Base-by-base conservation (phyloP, 176 grass and related monocot species). In the Musa acuminata region DNA sequence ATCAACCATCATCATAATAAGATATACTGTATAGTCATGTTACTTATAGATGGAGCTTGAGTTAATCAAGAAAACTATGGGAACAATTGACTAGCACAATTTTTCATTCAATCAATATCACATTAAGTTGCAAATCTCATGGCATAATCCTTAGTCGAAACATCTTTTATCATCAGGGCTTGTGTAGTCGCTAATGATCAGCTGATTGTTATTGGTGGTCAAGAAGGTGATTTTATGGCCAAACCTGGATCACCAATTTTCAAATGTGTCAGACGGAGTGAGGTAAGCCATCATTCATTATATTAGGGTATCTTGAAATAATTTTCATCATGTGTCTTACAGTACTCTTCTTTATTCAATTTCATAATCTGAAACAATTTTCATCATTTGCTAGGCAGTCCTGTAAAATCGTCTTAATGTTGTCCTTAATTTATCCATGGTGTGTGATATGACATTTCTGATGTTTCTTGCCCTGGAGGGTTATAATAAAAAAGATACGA, bases 201-300 rank as follows among this genome's bases (percentile, higher is more conserved):
- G 75, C 88, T 98, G 21, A 75, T 99, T 72, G 67, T 80, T 75
- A 99, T 99, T 70, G 96, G 96, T 83, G 96, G 96, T 60, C 91
- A 99, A 95, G 96, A 95, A 88, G 96, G 96, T 55, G 96, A 99
- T 84, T 99, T 89, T 84, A 99, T 99, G 96, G 96, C 96, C 11
- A 99, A 99, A 76, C 96, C 91, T 77, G 91, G 96, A 78, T 99
- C 96, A 49, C 96, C 91, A 69, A 99, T 95, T 80, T 99, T 99
- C 86, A 99, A 95, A 55, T 99, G 96, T 91, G 91, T 87, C 53
- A 84, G 86, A 85, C 88, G 96, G 89, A 82, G 78, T 74, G 96
- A 99, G 88, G 96, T 99, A 87, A 82, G 80, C 52, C 53, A 58
- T 43, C 69, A 67, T 43, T 43, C 35, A 43, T 13, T 53, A 52